phyloP scores from a whole-genome alignment of 306 rosid genomes.

The Malus domestica region ASM211411v1 NC_041802.1:32151001-32151500 shows the following conservation, averaged over 20 bases:
- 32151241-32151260: constrained; percentile 59
- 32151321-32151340: constrained; percentile 71
- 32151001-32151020: background rate
- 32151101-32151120: constrained; percentile 66
- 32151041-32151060: background rate
- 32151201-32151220: constrained; percentile 65
- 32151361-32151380: constrained; percentile 44
- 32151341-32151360: constrained; percentile 73
- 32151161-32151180: constrained; percentile 85
- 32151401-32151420: constrained; percentile 69
- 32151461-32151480: constrained; percentile 83
- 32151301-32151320: constrained; percentile 58
- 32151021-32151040: background rate
- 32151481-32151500: constrained; percentile 50
- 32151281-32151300: constrained; percentile 64
- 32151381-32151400: constrained; percentile 73
- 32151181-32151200: constrained; percentile 74
- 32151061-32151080: background rate
- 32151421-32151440: constrained; percentile 69
- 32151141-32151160: constrained; percentile 76
- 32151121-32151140: constrained; percentile 61
- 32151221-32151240: constrained; percentile 63
- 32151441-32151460: constrained; percentile 75
- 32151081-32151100: constrained; percentile 1
- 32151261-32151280: constrained; percentile 62